Conservation (phyloP, 2,329 filamentous ascomycete genomes). For the Biscogniauxia marginata region DNA sequence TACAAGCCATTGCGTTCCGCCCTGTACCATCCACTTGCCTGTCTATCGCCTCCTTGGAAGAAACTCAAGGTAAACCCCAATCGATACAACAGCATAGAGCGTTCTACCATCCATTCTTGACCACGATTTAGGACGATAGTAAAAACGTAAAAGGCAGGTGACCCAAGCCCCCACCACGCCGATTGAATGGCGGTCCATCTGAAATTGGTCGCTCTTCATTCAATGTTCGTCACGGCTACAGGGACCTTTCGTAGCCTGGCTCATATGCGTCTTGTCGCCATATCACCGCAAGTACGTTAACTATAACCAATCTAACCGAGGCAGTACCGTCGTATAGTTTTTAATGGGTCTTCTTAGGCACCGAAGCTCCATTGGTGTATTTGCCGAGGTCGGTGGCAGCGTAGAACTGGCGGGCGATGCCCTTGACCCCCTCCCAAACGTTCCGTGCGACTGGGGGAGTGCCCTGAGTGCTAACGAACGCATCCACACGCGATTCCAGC, state of each 20-base stretch:
- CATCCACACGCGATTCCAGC: constrained; percentile 74
- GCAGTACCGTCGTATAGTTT: constrained; percentile 1
- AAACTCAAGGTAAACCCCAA: not conserved
- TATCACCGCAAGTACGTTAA: constrained; percentile 22
- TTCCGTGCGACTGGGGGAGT: constrained; percentile 77
- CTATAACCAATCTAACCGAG: constrained; percentile 8
- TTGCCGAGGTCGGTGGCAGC: constrained; percentile 75
- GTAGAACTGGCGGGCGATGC: constrained; percentile 68
- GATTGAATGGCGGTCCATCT: not conserved
- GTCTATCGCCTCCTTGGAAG: not conserved
- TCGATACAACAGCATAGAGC: not conserved
- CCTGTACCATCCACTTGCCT: not conserved
- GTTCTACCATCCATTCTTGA: not conserved
- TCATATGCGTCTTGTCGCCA: constrained; percentile 13
- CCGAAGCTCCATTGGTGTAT: constrained; percentile 61
- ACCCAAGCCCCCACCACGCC: too few relatives aligned
- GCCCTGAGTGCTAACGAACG: constrained; percentile 79
- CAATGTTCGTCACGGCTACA: not conserved
- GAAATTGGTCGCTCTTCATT: not conserved
- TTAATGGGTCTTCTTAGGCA: constrained; percentile 65
- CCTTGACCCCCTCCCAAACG: constrained; percentile 79
- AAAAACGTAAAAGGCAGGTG: too few relatives aligned
- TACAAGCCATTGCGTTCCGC: constrained; percentile 11
- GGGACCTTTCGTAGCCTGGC: constrained; percentile 5
- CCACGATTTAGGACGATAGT: not conserved